Evolutionary conservation across 78 protist genomes (phyloP), one percentile per base, ranked within the genome.

Genomic region (Goniomonas avonlea): DNA sequence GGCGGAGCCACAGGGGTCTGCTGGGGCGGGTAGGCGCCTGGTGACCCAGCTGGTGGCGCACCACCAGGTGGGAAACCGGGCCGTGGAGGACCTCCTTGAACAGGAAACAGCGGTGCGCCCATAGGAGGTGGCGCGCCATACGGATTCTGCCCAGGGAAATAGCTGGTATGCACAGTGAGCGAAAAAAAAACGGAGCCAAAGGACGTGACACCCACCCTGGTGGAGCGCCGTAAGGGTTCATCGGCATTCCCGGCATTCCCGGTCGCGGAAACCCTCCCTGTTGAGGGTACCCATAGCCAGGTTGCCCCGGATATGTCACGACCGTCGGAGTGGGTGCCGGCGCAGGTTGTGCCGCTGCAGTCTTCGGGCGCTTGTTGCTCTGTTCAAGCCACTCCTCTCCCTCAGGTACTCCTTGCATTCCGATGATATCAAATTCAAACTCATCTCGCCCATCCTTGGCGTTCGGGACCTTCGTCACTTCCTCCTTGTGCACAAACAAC

Each of bases 401-500:
- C n/a, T 63, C 71, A 35, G 71, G 47, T 0, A 68, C 56, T 1
- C 75, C 75, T 11, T 68, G 59, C 75, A 68, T 68, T 25, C 75
- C 75, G 3, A 39, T 8, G 32, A 68, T 43, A 7, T 68, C 75
- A 21, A 41, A 68, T 7, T 34, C 75, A 21, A 68, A 68, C 56
- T 38, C 23, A 23, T 68, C 75, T 2, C 56, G n/a, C 1, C 75
- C 75, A 5, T 38, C 58, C 75, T 23, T 39, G 4, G 75, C 75
- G 56, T 68, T 68, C 3, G 75, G 75, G 23, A 68, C 75, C 25
- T 53, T n/a, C 8, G 48, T 68, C 59, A 68, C 43, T 35, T 68
- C 75, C 56, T 68, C 75, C 20, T 68, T 68, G 75, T 68, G 75
- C 39, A 68, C 75, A 15, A 41, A 68, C 2, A 68, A 53, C 21